Evolutionary conservation across 495 filamentous ascomycete genomes (phyloP), one percentile per base, ranked within the genome.

Genomic region (Chaetomium cochliodes): DNA sequence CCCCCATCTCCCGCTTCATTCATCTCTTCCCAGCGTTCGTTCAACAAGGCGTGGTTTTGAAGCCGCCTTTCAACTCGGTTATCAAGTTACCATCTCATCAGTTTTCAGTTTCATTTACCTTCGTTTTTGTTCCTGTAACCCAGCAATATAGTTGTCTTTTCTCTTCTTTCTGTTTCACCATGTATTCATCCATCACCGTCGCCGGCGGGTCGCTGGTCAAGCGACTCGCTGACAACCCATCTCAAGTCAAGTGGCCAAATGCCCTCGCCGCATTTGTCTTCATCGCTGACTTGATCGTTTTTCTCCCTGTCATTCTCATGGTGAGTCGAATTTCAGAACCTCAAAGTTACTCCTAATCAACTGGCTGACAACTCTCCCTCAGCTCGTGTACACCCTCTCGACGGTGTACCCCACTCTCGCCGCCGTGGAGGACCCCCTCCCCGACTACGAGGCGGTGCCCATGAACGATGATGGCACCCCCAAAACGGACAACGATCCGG

Each of bases 351-450:
- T 5, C 13, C 41, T 13, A 18, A 3, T 22, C 33, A 20, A n/a
- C 33, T 20, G 7, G 20, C 58, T 56, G n/a, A 65, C 58, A 65
- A 37, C 39, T 16, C n/a, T 3, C 50, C 16, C 39, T 53, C 41
- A 81, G 78, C 55, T 77, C 58, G 61, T 65, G 47, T 82, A 82
- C 68, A 78, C 77, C 20, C 69, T 81, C 39, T 65, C 69, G 28
- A 51, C 67, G 57, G 37, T 82, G 53, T 78, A 75, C 60, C 76
- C 79, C 16, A 79, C 76, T 15, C 76, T 82, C 26, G 76, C 79
- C 52, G 80, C 81, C 58, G 71, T 82, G 65, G 80, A 82, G 60
- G 79, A 82, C 67, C 79, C 79, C 58, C 79, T 80, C 55, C 78
- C 80, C 18, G 74, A 72, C 33, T 82, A 82, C 64, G 78, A 81